Conservation (phyloP, 192 early-diverging fungal genomes). For the Gonapodya sp. region DNA sequence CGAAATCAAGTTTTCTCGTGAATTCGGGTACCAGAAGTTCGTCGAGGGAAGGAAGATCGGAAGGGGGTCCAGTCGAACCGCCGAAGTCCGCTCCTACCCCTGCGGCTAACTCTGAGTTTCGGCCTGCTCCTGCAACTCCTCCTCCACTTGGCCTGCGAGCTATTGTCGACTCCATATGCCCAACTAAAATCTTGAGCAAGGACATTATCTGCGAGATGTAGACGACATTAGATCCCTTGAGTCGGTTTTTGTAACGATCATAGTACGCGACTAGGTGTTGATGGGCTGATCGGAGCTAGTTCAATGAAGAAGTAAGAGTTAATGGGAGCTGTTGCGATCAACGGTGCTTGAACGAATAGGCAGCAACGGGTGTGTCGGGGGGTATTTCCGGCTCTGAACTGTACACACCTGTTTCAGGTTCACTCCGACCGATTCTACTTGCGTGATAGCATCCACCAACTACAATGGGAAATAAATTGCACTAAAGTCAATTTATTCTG, state of each 20-base stretch:
- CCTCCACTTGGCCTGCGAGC: background rate
- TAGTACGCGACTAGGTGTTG: slow-evolving; percentile 59
- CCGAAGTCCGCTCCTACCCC: background rate
- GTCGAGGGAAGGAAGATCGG: no score
- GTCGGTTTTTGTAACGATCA: slow-evolving; percentile 49
- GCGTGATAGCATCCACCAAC: slow-evolving; percentile 61
- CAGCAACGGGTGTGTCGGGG: no score
- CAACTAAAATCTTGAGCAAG: slow-evolving; percentile 43
- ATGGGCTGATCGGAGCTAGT: slow-evolving; percentile 25
- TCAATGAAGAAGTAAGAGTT: background rate
- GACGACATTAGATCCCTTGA: slow-evolving; percentile 60
- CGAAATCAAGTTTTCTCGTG: slow-evolving; percentile 52
- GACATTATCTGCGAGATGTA: slow-evolving; percentile 67
- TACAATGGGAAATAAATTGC: slow-evolving; percentile 43
- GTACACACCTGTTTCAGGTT: slow-evolving; percentile 30
- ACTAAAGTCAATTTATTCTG: background rate
- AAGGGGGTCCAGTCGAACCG: background rate
- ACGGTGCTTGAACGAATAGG: no score
- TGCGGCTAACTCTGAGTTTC: no score
- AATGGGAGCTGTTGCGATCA: background rate
- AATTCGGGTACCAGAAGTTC: slow-evolving; percentile 50
- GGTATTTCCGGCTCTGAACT: background rate
- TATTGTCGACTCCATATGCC: slow-evolving; percentile 24
- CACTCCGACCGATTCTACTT: slow-evolving; percentile 57
- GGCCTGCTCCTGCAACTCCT: no score